Evolutionary conservation across 176 grass and related monocot species (phyloP), one percentile per base, ranked within the genome.

Genomic region (Puya raimondii): DNA sequence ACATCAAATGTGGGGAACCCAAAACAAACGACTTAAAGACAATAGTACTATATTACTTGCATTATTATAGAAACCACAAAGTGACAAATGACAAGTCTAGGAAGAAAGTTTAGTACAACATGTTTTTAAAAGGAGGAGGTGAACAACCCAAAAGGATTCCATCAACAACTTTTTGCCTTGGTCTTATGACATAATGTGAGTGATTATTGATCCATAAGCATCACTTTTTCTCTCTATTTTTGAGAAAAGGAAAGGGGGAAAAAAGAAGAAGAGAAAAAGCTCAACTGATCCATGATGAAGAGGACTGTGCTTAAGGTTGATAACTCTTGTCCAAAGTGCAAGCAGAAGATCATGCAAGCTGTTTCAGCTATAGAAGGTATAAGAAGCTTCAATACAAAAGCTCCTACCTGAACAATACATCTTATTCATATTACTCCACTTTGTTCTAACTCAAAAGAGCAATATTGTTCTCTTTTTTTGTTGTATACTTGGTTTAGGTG

Each of bases 341-440:
- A 95, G 64, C 74, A 76, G 64, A 95, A 90, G 84, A 65, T 95
- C 72, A 57, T 95, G 33, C 78, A 82, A 68, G 84, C 86, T 42
- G 78, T 90, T 53, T 86, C 81, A 10, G 76, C 81, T 15, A 72
- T 95, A 69, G 68, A 85, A 70, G 91, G 91, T 94, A 84, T 7
- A 42, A 42, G 33, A 7, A 42, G 4, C 33, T 42, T 42, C 33
- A 42, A 42, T 42, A 42, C 33, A 42, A 42, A 42, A 42, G 33
- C 4, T 42, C 33, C 33, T 8, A 42, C 33, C 6, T 42, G 33
- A 6, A 42, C 33, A 42, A 42, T 0, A 2, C 25, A 26, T 26
- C 25, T 26, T 26, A 26, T 26, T 26, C 14, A 64, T 75, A 20
- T 5, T 59, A 20, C 14, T 57, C 53, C 8, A 13, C 14, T 57